Evolutionary conservation across 2,329 filamentous ascomycete genomes (phyloP), one percentile per base, ranked within the genome.

Genomic region (Helotiales sp.): DNA sequence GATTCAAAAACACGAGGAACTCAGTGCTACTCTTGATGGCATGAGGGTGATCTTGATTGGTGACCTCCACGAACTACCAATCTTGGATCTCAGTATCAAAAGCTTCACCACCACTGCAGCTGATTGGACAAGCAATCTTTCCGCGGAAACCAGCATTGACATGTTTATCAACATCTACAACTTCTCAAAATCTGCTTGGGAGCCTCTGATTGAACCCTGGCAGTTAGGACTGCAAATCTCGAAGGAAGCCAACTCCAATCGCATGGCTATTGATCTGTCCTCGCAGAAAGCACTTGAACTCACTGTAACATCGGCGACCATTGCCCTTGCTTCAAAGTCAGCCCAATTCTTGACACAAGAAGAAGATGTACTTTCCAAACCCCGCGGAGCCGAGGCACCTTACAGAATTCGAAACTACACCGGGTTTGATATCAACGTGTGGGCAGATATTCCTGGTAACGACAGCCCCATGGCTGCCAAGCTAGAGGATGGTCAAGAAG

Each of bases 141-240:
- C 90, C 75, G 95, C 93, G 0, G 93, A 97, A 76, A 92, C 93
- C 0, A 91, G 88, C n/a, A 89, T 99, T 57, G 93, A 97, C 70
- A 93, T 95, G 71, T 97, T 97, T 79, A 87, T 96, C 74, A 99
- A 98, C 75, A 91, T 99, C 28, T 99, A 97, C 84, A 99, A 99
- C 79, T 99, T 99, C 80, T 96, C 96, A 15, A 99, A 99, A 78
- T 99, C 96, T 0, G 93, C 93, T 3, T 99, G 96, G 96, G 96
- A 99, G 78, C 96, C 96, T 2, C 81, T 99, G 37, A 88, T 99
- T 28, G 96, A 99, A 78, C 96, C 96, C 7, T 99, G 96, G 96
- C 89, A 95, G 72, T 84, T 98, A n/a, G 93, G 93, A 1, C 89
- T 99, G 72, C 93, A 96, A 70, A 88, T 98, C 77, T 89, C 92